Conservation (phyloP, 345 rosid species). For the Murraya paniculata region DNA sequence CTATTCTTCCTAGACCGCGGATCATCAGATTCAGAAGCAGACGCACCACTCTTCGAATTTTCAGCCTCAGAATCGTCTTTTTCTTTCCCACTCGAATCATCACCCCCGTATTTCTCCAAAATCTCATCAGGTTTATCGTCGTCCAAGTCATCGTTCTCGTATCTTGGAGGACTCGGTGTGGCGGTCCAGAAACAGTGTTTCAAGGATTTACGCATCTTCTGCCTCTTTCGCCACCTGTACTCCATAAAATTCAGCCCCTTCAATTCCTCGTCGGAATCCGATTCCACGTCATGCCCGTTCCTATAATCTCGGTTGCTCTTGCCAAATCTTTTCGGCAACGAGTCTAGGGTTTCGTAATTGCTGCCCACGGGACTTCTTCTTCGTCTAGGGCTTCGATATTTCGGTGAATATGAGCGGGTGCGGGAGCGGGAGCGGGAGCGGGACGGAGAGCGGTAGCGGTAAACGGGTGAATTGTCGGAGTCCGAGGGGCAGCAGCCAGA, state of each 20-base stretch:
- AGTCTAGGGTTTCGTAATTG: slow-evolving; percentile 22
- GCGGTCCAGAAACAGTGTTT: slow-evolving; percentile 63
- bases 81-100: slow-evolving; percentile 35
- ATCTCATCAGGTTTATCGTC: slow-evolving; percentile 44
- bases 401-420: slow-evolving; percentile 23
- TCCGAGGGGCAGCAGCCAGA: slow-evolving; percentile 28
- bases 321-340: slow-evolving; percentile 61
- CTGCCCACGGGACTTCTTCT: slow-evolving; percentile 11
- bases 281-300: slow-evolving; percentile 47
- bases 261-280: slow-evolving; percentile 88
- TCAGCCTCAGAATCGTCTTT: slow-evolving; percentile 21
- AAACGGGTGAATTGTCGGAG: slow-evolving; percentile 24
- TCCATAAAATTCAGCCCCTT: slow-evolving; percentile 78
- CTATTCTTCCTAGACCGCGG: slow-evolving; percentile 27
- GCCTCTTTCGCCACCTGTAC: slow-evolving; percentile 78
- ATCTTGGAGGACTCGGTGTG: slow-evolving; percentile 81
- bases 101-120: slow-evolving; percentile 31
- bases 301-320: slow-evolving; percentile 46
- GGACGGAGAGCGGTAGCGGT: slow-evolving; percentile 21
- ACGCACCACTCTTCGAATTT: slow-evolving; percentile 24
- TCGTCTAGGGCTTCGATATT: slow-evolving; percentile 19
- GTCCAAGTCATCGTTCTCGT: slow-evolving; percentile 41
- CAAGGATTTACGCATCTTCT: slow-evolving; percentile 69
- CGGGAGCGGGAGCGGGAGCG: slow-evolving; percentile 19
- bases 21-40: slow-evolving; percentile 41